Percentiles rank a stretch among this genome's conserved stretches.
These are phyloP conservation scores for Plasmodium gonderi DNA, from an alignment of 169 alveolate species.

Conservation along the genomic window DNA sequence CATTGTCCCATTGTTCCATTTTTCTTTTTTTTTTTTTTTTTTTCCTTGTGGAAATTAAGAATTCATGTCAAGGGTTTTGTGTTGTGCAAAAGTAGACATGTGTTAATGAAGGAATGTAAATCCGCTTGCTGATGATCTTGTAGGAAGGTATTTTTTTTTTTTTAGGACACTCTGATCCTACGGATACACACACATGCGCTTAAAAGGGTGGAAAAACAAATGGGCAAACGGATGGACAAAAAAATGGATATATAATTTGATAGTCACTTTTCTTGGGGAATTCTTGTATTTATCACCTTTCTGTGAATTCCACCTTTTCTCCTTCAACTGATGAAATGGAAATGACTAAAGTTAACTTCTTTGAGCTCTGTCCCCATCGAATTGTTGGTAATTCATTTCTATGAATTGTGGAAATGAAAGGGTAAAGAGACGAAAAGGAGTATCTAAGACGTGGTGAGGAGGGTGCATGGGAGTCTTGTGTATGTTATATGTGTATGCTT, in stretches of 20 bases:
- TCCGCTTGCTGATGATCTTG: too few species aligned
- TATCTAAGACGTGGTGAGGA: neutral
- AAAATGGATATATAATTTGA: neutral
- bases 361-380: constrained; percentile 70
- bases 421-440: neutral
- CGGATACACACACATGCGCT: too few species aligned
- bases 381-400: constrained; percentile 57
- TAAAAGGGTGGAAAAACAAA: neutral
- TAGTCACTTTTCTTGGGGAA: neutral
- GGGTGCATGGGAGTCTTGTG: neutral
- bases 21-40: neutral
- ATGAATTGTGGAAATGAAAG: neutral
- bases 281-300: constrained; percentile 59
- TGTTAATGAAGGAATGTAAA: too few species aligned
- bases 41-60: neutral
- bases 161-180: too few species aligned
- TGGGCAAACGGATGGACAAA: neutral
- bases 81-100: neutral
- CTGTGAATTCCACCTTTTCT: constrained; percentile 54
- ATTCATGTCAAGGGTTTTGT: too few species aligned
- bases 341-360: constrained; percentile 42
- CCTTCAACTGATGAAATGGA: constrained; percentile 17
- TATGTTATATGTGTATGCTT: too few species aligned
- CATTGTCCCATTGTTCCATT: neutral
- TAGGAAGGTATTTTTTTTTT: too few species aligned